Conservation (phyloP, 2,329 filamentous ascomycete species). For the Massarina eburnea region DNA sequence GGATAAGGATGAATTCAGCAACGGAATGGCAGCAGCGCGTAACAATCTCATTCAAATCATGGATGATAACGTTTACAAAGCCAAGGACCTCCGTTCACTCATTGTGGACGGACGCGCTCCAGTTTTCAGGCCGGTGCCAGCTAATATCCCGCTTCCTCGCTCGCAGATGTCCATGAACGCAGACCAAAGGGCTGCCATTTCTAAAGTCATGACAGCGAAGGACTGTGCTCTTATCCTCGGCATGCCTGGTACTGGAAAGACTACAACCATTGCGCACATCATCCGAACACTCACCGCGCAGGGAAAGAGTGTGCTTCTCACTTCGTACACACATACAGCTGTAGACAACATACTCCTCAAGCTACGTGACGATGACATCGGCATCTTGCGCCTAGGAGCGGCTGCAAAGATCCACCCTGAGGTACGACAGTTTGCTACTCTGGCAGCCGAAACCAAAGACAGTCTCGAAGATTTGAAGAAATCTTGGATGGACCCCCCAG, state of each 20-base stretch:
- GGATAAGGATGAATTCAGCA: conserved; percentile 98
- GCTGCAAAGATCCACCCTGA: conserved; percentile 84
- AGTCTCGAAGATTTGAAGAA: conserved; percentile 81
- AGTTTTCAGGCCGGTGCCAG: conserved; percentile 66
- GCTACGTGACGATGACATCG: conserved; percentile 74
- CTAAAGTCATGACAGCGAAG: conserved; percentile 92
- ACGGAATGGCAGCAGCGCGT: conserved; percentile 91
- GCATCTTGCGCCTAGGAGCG: conserved; percentile 82
- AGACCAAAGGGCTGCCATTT: conserved; percentile 82
- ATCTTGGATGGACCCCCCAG: conserved; percentile 80
- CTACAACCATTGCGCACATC: conserved; percentile 96
- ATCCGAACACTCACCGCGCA: conserved; percentile 86
- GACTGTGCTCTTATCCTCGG: conserved; percentile 97
- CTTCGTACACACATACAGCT: conserved; percentile 95
- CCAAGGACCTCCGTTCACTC: conserved; percentile 71
- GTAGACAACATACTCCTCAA: conserved; percentile 98
- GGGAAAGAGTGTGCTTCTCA: conserved; percentile 88
- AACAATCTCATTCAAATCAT: conserved; percentile 95
- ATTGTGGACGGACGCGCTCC: conserved; percentile 78
- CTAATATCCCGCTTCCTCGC: conserved; percentile 60
- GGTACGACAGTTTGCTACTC: conserved; percentile 79
- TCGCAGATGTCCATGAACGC: conserved; percentile 72
- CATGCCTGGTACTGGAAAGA: conserved; percentile 98
- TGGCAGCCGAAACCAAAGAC: conserved; percentile 72
- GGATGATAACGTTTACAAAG: conserved; percentile 72